These are phyloP conservation scores for Glycine soja DNA, from an alignment of 306 rosid genomes.

Conservation along the genomic window DNA sequence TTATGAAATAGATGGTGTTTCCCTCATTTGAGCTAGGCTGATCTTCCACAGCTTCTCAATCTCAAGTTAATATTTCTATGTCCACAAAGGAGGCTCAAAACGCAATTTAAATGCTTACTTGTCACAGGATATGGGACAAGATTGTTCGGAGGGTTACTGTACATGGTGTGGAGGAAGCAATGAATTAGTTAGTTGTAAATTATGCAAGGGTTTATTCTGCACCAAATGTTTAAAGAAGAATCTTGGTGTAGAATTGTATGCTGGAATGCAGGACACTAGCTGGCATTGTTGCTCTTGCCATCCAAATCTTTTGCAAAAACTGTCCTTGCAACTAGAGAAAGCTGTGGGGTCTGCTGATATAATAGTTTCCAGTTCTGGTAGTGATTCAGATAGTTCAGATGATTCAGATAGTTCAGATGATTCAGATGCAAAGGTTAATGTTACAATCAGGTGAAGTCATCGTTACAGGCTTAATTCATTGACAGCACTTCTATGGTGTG, in stretches of 20 bases:
- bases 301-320: constrained; percentile 66
- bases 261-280: constrained; percentile 59
- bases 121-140: constrained; percentile 72
- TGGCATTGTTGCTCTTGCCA: constrained; percentile 83
- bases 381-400: constrained; percentile 78
- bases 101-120: constrained; percentile 36
- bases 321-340: constrained; percentile 62
- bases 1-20: not conserved
- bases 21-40: not conserved
- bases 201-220: constrained; percentile 73
- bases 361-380: constrained; percentile 67
- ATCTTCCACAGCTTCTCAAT: not conserved
- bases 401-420: constrained; percentile 57
- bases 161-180: constrained; percentile 79
- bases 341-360: constrained; percentile 55
- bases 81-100: constrained; percentile 8
- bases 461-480: constrained; percentile 34
- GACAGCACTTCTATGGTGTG: constrained; percentile 19
- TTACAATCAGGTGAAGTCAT: constrained; percentile 64
- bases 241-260: constrained; percentile 67
- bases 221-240: constrained; percentile 69
- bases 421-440: constrained; percentile 62
- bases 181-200: constrained; percentile 68
- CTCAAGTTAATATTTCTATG: constrained; percentile 3
- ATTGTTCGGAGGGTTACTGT: constrained; percentile 68